phyloP scores from a whole-genome alignment of 2,329 filamentous ascomycete genomes.

The Hymenotorrendiella dingleyae region DNA sequence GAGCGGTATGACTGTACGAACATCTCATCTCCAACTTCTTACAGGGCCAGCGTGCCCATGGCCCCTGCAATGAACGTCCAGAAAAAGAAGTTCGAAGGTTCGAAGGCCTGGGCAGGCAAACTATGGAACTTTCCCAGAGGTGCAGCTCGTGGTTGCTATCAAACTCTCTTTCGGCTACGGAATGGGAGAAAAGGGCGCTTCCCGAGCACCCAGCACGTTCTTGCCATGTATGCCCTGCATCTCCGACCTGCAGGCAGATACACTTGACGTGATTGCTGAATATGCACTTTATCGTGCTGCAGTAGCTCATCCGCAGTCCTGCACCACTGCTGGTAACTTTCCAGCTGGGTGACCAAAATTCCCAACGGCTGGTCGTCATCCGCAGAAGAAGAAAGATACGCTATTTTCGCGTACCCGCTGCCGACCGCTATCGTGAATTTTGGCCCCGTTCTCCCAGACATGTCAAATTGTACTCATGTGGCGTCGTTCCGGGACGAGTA shows the following conservation, averaged over 20 bases:
- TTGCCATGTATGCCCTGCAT: conserved; percentile 17
- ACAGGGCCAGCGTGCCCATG: background rate
- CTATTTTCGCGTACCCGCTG: background rate
- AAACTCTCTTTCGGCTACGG: background rate
- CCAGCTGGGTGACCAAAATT: conserved; percentile 6
- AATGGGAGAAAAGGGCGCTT: background rate
- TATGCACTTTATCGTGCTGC: conserved; percentile 21
- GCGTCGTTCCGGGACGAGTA: conserved; percentile 1
- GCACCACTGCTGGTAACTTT: conserved; percentile 16
- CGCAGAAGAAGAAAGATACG: background rate
- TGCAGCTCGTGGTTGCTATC: background rate
- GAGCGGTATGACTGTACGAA: too few relatives aligned
- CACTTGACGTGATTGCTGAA: background rate
- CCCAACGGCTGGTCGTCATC: background rate
- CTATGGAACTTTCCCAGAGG: background rate
- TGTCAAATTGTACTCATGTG: conserved; percentile 1
- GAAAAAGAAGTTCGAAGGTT: background rate
- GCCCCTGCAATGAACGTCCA: background rate
- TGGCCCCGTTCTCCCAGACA: conserved; percentile 1
- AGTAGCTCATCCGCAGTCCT: conserved; percentile 20
- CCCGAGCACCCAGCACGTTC: conserved; percentile 4
- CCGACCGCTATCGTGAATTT: background rate
- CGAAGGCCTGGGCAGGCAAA: background rate
- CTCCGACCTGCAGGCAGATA: conserved; percentile 10
- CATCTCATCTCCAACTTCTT: too few relatives aligned